Evolutionary conservation across 371 early-diverging fungal species (phyloP).

Genomic region (Mucor saturninus): DNA sequence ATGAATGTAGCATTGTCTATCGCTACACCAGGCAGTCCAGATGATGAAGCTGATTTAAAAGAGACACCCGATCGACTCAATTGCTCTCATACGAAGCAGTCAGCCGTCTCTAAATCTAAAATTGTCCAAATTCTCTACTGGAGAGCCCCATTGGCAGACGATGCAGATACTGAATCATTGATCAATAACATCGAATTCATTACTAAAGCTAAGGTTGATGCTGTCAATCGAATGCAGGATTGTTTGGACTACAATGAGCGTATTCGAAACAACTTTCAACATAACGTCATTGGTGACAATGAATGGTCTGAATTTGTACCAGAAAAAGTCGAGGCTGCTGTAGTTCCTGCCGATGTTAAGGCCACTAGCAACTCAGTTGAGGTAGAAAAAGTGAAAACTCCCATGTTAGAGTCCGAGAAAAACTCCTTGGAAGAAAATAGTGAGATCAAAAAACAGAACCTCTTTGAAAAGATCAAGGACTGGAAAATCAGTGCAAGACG

Average conservation of each 20-base stretch:
- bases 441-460: slow-evolving; percentile 2
- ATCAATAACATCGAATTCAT: slow-evolving; percentile 43
- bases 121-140: slow-evolving; percentile 61
- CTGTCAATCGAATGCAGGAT: slow-evolving; percentile 53
- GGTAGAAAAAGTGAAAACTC: not conserved
- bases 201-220: slow-evolving; percentile 41
- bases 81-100: slow-evolving; percentile 1
- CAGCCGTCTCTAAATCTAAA: slow-evolving; percentile 36
- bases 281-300: slow-evolving; percentile 34
- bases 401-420: not conserved
- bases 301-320: slow-evolving; percentile 52
- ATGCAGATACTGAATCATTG: slow-evolving; percentile 29
- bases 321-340: not conserved
- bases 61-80: not conserved
- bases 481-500: slow-evolving; percentile 27
- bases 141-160: slow-evolving; percentile 55
- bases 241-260: slow-evolving; percentile 53
- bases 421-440: not conserved
- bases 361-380: not conserved
- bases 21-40: slow-evolving; percentile 38
- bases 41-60: not conserved
- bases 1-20: slow-evolving; percentile 46
- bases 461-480: slow-evolving; percentile 27
- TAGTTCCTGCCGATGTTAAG: not conserved
- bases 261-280: slow-evolving; percentile 41